Conservation (phyloP, 75 land plant species). For the Isoetes taiwanensis region DNA sequence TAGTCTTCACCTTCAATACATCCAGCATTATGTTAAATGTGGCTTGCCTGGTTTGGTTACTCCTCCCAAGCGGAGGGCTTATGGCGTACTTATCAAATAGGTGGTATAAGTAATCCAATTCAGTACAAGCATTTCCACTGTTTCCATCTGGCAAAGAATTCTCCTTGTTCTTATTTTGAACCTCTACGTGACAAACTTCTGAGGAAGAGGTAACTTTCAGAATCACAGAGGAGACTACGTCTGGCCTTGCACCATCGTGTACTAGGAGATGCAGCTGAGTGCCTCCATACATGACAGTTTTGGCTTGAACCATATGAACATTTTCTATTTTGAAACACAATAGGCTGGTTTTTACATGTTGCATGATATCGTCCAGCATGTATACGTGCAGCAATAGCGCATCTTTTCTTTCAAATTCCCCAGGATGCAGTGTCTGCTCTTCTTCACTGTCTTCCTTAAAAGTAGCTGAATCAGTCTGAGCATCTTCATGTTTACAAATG, state of each 20-base stretch:
- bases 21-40: too few species aligned
- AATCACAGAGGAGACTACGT: not conserved
- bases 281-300: slow-evolving; percentile 11
- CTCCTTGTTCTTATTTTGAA: slow-evolving; percentile 4
- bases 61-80: slow-evolving; percentile 21
- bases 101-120: slow-evolving; percentile 26
- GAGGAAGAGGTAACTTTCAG: slow-evolving; percentile 12
- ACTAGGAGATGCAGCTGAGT: slow-evolving; percentile 19
- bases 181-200: slow-evolving; percentile 8
- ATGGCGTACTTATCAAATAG: slow-evolving; percentile 22
- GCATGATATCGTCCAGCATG: slow-evolving; percentile 12
- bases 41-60: too few species aligned
- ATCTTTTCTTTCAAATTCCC: not conserved
- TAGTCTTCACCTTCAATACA: too few species aligned
- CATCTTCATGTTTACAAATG: too few species aligned
- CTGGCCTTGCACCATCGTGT: not conserved
- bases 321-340: not conserved
- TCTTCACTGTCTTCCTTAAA: too few species aligned
- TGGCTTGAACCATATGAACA: slow-evolving; percentile 14
- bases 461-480: too few species aligned
- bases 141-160: too few species aligned
- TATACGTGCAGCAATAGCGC: slow-evolving; percentile 7
- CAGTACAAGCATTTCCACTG: slow-evolving; percentile 3
- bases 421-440: too few species aligned
- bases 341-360: slow-evolving; percentile 1